phyloP scores from a whole-genome alignment of 352 stramenopile genomes.

The Blastocystis sp. region DNA sequence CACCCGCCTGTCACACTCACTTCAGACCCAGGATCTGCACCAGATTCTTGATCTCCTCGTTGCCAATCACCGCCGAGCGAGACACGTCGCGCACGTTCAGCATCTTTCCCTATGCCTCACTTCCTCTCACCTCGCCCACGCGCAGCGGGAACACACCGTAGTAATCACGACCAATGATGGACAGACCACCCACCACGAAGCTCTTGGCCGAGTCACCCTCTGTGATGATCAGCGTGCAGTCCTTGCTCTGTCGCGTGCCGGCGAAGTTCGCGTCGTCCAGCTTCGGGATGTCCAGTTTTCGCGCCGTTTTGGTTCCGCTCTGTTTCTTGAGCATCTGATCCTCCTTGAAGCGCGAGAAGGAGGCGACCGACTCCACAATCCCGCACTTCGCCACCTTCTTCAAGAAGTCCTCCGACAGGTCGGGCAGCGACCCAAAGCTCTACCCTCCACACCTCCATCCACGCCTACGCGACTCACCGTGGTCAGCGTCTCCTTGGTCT shows the following conservation, averaged over 20 bases:
- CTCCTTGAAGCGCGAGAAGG: slow-evolving; percentile 86
- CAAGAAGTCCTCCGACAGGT: slow-evolving; percentile 74
- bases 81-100: slow-evolving; percentile 98
- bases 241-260: slow-evolving; percentile 78
- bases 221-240: slow-evolving; percentile 96
- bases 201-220: slow-evolving; percentile 97
- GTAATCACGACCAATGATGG: slow-evolving; percentile 88
- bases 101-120: slow-evolving; percentile 82
- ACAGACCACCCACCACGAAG: slow-evolving; percentile 89
- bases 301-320: slow-evolving; percentile 81
- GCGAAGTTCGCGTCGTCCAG: slow-evolving; percentile 94
- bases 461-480: slow-evolving; percentile 74
- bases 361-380: slow-evolving; percentile 84
- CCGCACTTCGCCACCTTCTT: slow-evolving; percentile 75
- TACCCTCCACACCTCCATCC: slow-evolving; percentile 20
- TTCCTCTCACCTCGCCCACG: not conserved
- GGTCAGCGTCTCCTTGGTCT: slow-evolving; percentile 95
- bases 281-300: slow-evolving; percentile 87
- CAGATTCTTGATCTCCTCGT: slow-evolving; percentile 93
- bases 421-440: slow-evolving; percentile 82
- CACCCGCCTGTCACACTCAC: slow-evolving; percentile 86
- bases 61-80: slow-evolving; percentile 90
- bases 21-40: slow-evolving; percentile 93
- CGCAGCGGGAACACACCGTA: slow-evolving; percentile 95
- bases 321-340: slow-evolving; percentile 84